A percentile compares a stretch with the other conserved stretches of the same genome.
Evolutionary conservation across 2,329 filamentous ascomycete genomes (phyloP).

Genomic region (Scytalidium lignicola): DNA sequence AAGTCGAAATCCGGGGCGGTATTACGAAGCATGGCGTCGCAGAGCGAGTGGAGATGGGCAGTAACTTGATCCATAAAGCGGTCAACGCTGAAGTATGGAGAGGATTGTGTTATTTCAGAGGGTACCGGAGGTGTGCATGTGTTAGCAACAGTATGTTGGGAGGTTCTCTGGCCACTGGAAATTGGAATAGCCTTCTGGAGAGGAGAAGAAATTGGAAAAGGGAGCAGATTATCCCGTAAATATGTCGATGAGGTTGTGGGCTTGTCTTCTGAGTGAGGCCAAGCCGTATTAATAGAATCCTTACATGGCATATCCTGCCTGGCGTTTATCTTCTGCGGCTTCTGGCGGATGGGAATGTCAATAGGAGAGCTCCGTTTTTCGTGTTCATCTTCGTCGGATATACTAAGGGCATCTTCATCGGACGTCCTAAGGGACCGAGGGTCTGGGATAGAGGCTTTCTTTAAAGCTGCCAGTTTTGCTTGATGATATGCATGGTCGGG

Average conservation of each 20-base stretch:
- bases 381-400: neutral
- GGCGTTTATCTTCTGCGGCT: neutral
- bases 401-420: neutral
- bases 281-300: too few relatives aligned
- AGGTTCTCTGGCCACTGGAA: too few relatives aligned
- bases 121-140: too few relatives aligned
- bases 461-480: neutral
- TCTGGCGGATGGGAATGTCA: neutral
- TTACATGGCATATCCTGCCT: neutral
- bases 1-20: constrained; percentile 3
- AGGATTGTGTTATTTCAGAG: neutral
- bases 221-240: too few relatives aligned
- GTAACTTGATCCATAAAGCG: constrained; percentile 8
- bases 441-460: neutral
- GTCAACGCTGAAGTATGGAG: constrained; percentile 8
- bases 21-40: constrained; percentile 4
- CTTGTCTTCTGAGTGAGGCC: too few relatives aligned
- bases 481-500: neutral
- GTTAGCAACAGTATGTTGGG: too few relatives aligned
- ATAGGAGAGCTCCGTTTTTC: neutral
- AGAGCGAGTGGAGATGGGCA: neutral
- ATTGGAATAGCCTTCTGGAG: too few relatives aligned
- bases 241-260: too few relatives aligned
- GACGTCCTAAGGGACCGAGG: too few relatives aligned
- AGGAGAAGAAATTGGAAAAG: too few relatives aligned